Conservation (phyloP, 75 land plant species). For the Selaginella moellendorffii region DNA sequence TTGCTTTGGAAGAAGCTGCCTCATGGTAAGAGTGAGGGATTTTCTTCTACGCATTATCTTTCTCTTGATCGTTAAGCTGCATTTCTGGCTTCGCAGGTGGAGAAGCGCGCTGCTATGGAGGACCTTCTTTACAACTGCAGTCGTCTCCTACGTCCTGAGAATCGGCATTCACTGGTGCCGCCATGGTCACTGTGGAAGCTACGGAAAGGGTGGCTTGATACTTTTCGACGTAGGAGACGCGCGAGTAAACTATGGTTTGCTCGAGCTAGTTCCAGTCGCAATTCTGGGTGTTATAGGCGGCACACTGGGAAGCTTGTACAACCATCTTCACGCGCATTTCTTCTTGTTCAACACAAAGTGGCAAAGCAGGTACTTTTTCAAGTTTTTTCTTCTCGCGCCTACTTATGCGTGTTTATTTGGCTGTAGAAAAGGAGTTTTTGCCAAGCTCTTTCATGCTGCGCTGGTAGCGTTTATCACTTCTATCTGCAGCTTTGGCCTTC, state of each 20-base stretch:
- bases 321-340: background rate
- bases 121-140: constrained; percentile 4
- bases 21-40: background rate
- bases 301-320: background rate
- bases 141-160: background rate
- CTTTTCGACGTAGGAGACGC: background rate
- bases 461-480: constrained; percentile 48
- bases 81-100: too few relatives aligned
- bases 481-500: constrained; percentile 18
- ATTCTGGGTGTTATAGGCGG: background rate
- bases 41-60: too few relatives aligned
- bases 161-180: background rate
- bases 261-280: background rate
- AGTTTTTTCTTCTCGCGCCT: background rate
- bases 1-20: constrained; percentile 6
- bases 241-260: background rate
- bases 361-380: background rate
- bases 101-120: constrained; percentile 7
- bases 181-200: background rate
- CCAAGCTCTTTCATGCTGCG: constrained; percentile 43
- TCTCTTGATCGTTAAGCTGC: too few relatives aligned
- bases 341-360: background rate
- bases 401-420: too few relatives aligned
- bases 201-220: background rate
- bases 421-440: constrained; percentile 54